These are phyloP conservation scores for Mortierella sp. DNA, from an alignment of 371 early-diverging fungal genomes.

Conservation along the genomic window DNA sequence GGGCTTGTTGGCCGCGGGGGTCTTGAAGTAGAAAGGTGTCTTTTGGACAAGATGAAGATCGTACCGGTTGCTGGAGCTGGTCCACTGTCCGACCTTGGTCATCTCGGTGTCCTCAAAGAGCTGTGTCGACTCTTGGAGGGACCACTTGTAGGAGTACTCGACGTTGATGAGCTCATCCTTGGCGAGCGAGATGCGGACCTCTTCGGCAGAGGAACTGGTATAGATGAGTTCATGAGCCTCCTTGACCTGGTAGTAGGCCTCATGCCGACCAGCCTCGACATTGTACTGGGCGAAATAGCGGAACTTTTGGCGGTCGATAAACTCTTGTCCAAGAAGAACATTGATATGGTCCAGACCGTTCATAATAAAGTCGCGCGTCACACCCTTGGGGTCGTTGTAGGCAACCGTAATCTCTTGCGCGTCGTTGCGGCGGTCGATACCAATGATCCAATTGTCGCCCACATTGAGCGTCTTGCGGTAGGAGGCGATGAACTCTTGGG, in stretches of 20 bases:
- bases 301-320: slow-evolving; percentile 74
- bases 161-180: slow-evolving; percentile 89
- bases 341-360: slow-evolving; percentile 88
- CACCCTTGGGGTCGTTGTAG: slow-evolving; percentile 85
- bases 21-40: slow-evolving; percentile 73
- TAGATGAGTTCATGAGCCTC: slow-evolving; percentile 65
- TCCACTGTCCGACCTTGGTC: slow-evolving; percentile 70
- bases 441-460: slow-evolving; percentile 85
- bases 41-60: slow-evolving; percentile 81
- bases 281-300: slow-evolving; percentile 84
- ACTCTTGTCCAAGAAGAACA: slow-evolving; percentile 68
- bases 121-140: slow-evolving; percentile 65
- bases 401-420: slow-evolving; percentile 78
- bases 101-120: slow-evolving; percentile 72
- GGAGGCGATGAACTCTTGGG: slow-evolving; percentile 65
- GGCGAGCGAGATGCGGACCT: slow-evolving; percentile 60
- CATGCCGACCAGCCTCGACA: slow-evolving; percentile 80
- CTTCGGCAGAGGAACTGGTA: slow-evolving; percentile 34
- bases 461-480: slow-evolving; percentile 72
- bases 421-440: slow-evolving; percentile 87
- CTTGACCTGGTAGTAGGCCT: slow-evolving; percentile 80
- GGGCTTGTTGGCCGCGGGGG: slow-evolving; percentile 26
- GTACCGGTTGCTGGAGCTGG: slow-evolving; percentile 73
- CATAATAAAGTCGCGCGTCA: slow-evolving; percentile 87
- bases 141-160: slow-evolving; percentile 91